Base-by-base conservation (phyloP, 2,329 filamentous ascomycete species). In the Elsinoe perseae region DNA sequence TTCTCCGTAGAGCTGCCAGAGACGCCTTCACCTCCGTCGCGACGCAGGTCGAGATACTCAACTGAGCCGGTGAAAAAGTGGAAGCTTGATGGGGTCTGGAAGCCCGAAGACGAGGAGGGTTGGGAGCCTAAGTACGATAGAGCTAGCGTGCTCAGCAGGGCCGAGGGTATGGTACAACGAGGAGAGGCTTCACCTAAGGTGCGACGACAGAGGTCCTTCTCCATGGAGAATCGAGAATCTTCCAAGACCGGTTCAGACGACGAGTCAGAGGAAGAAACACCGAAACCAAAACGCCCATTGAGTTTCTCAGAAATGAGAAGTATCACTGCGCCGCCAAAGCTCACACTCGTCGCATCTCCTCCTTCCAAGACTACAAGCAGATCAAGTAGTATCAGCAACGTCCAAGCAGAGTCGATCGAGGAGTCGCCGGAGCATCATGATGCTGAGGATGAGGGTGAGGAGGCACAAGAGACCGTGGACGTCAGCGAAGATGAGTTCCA, bases 1-100 rank as follows among this genome's bases (percentile, higher is more conserved):
- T 95, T 95, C 63, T 84, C 82, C 0, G 83, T 92, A 9, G 79
- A 85, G 52, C 73, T 93, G 16, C 88, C 88, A 0, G 83, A 87
- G 77, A 80, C 57, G 83, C 84, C 9, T 77, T 80, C 61, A 81
- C 85, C 84, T 57, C 59, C 54, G 1, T 73, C 81, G 53, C 83
- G 78, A 65, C 86, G 84, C 71, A 81, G 78, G 61, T 83, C 86
- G 12, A 89, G 86, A 83, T 84, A 78, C 25, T 83, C 85, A 1
- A 78, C 79, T 64, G 72, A 75, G 62, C 77, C 72, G 60, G 77
- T 77, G 61, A 77, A 77, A 68, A 74, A 72, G 62, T 77, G 75
- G 75, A 71, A 68, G 42, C 65, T 76, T 48, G 69, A 76, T 57
- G 71, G 72, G 56, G 72, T 70, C 4, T 78, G 75, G 75, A 71